Percentiles rank a stretch among this genome's conserved stretches.
phyloP scores from a whole-genome alignment of 306 rosid genomes.

The Parietaria judaica region DNA sequence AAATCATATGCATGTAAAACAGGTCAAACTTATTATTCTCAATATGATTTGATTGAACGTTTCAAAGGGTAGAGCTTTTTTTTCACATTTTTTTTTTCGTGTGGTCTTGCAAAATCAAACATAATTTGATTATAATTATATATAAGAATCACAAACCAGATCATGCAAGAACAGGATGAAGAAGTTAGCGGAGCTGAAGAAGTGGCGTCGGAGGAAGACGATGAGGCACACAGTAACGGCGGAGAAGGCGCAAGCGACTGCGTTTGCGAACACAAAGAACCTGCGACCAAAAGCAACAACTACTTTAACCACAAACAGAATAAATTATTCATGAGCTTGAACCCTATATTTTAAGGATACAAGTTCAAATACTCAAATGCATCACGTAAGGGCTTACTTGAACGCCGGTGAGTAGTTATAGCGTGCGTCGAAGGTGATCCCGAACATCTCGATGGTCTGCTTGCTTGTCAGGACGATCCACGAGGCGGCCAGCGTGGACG shows the following conservation, averaged over 20 bases:
- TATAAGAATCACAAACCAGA: slow-evolving; percentile 22
- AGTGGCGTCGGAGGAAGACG: slow-evolving; percentile 14
- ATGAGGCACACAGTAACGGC: slow-evolving; percentile 22
- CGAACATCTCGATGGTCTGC: slow-evolving; percentile 22
- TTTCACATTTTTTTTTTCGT: neutral
- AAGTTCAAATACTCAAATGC: too few species aligned
- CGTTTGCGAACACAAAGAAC: slow-evolving; percentile 43
- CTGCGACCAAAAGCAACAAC: slow-evolving; percentile 15
- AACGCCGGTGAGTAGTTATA: slow-evolving; percentile 36
- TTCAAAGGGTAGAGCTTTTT: too few species aligned
- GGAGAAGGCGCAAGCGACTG: slow-evolving; percentile 31
- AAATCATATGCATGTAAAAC: too few species aligned
- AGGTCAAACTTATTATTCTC: too few species aligned
- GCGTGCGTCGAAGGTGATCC: slow-evolving; percentile 32
- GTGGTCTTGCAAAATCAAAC: neutral
- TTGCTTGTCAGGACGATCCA: slow-evolving; percentile 34
- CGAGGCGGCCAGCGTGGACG: slow-evolving; percentile 31
- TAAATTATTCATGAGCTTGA: neutral
- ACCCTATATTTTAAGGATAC: too few species aligned
- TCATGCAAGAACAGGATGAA: slow-evolving; percentile 41
- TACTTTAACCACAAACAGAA: neutral
- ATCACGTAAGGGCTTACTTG: slow-evolving; percentile 8
- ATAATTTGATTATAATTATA: too few species aligned
- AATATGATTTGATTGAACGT: too few species aligned
- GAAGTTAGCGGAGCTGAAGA: slow-evolving; percentile 23